Base-by-base conservation (phyloP, 2,329 filamentous ascomycete genomes). In the Thermothelomyces thermophilus region DNA sequence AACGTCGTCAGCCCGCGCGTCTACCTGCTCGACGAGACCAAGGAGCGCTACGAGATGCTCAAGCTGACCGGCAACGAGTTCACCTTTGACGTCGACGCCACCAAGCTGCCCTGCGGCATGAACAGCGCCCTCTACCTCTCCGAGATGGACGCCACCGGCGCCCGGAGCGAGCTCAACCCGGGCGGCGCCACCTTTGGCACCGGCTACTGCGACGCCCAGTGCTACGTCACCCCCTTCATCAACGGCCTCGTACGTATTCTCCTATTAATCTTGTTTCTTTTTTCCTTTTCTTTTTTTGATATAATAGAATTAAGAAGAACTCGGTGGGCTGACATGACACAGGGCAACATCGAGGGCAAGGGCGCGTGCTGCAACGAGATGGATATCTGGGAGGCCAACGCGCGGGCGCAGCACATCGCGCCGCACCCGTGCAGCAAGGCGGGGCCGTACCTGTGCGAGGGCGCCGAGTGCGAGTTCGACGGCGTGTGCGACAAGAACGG, bases 101-200 rank as follows among this genome's bases (percentile, higher is more conserved):
- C 78, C 40, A 72, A 75, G 56, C 70, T 83, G 24, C 74, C 76
- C 40, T 84, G 82, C 60, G 82, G 82, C 54, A 67, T 84, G 58
- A 84, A 84, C 65, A 79, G 79, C 48, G 80, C 80, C n/a, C 65
- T 84, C 34, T 83, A 84, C 68, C 74, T 84, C 31, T 71, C 76
- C 24, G 70, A 73, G 63, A 73, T 73, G 71, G 72, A 77, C 9
- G 68, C 72, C 9, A 77, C 83, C 58, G 84, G 84, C 58, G 83
- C 41, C 10, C 48, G 48, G 35, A 49, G 51, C 40, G 56, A 69
- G 1, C 69, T 58, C 50, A 77, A 77, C 66, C 71, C 72, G 48
- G 77, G 73, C 40, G 77, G 77, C 52, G 77, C 77, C 24, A 67
- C 73, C 50, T 79, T 77, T 55, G 77, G 77, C 39, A 77, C 74